Conservation (phyloP, 495 filamentous ascomycete genomes). For the Trichoderma reesei region DNA sequence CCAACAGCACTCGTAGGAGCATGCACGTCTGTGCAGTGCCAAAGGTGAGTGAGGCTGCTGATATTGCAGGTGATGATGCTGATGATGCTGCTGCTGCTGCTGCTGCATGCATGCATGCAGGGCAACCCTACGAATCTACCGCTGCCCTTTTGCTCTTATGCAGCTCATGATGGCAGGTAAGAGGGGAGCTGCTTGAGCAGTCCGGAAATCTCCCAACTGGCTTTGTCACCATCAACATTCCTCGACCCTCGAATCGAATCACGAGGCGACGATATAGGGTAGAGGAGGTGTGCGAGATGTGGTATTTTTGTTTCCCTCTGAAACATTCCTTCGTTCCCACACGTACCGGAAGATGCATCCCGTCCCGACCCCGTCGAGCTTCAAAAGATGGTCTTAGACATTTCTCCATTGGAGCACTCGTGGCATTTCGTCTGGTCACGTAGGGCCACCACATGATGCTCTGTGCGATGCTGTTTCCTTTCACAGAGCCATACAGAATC, state of each 20-base stretch:
- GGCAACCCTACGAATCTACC: not conserved
- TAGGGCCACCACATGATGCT: not conserved
- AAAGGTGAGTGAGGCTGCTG: not conserved
- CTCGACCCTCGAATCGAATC: not conserved
- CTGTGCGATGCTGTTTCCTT: not conserved
- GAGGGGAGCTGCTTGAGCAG: not conserved
- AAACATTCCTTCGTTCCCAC: not conserved
- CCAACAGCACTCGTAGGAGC: not conserved
- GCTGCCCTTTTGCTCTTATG: not conserved
- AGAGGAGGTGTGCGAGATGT: not conserved
- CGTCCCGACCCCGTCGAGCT: not conserved
- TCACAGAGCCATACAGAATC: not conserved
- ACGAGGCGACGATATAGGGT: not conserved
- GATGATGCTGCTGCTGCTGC: not conserved
- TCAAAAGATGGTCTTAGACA: not conserved
- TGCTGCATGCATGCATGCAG: not conserved
- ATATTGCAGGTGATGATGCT: not conserved
- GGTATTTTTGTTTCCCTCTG: not conserved
- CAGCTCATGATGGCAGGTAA: not conserved
- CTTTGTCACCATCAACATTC: not conserved
- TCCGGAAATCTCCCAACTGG: not conserved
- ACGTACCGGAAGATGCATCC: not conserved
- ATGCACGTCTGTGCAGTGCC: not conserved
- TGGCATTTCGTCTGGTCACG: not conserved
- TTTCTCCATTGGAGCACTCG: not conserved